Evolutionary conservation across 148 eudicot species (phyloP), one percentile per base, ranked within the genome.

Genomic region (Pharnaceum exiguum): DNA sequence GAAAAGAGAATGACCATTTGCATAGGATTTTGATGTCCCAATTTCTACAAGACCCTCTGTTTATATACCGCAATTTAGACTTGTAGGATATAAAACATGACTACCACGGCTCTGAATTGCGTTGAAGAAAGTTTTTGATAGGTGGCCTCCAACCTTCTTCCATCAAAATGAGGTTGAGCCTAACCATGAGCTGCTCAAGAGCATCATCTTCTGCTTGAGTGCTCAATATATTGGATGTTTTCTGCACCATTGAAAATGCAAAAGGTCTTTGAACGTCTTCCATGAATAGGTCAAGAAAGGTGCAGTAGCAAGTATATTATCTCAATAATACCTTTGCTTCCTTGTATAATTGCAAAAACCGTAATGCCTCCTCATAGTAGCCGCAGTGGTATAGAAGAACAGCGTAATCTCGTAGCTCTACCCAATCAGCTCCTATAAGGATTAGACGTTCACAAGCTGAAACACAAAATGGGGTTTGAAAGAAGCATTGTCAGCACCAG

Each of bases 401-500:
- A 51, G 80, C 75, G 49, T 89, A 89, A 63, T 89, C 94, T 66
- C 96, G 81, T 63, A 85, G 48, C 62, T 85, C 96, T 39, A 70
- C 81, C 0, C 59, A 58, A 72, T 83, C 81, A 42, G 85, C 65
- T 77, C 74, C 79, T 62, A 89, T 71, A 23, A 89, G 69, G 57
- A 89, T 86, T 29, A 89, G 95, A 18, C 89, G 90, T 62, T 89
- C 94, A 35, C 96, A 89, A 33, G 94, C 96, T 89, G 87, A 72
- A 55, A 47, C 26, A 42, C 30, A 18, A 28, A 16, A 10, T 27
- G 38, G 19, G 2, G 9, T 1, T 19, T 15, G 16, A 1, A 2
- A 42, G 46, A 8, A 17, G 35, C 27, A 37, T 56, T 55, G 44
- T 23, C 18, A 30, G 35, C 10, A n/a, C 21, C 31, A 50, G 25